Evolutionary conservation across 768 basidiomycete genomes (phyloP), one percentile per base, ranked within the genome.

Genomic region (Artomyces pyxidatus): DNA sequence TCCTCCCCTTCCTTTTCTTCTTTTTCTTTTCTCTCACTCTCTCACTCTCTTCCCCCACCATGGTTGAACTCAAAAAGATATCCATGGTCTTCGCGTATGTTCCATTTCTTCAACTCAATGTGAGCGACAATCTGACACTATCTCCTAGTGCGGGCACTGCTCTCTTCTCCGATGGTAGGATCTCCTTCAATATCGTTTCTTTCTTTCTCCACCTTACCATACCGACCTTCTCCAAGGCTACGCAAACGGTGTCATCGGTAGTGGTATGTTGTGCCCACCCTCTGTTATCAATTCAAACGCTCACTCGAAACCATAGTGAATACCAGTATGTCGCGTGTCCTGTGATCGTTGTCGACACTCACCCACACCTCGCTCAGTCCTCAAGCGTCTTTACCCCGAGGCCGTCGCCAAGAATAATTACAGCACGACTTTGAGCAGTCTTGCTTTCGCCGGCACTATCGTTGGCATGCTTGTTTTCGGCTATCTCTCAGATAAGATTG

Each of bases 31-130:
- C n/a, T n/a, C n/a, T n/a, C n/a, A n/a, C n/a, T n/a, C n/a, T n/a
- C n/a, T n/a, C n/a, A n/a, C n/a, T n/a, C 48, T 45, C 3, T 17
- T 42, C 40, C 23, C 40, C 26, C 22, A 26, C 26, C 23, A 54
- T 54, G 53, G 37, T 28, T 35, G 1, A 2, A 11, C 61, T 77
- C 12, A 67, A 65, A 56, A 76, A 80, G 53, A 80, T 91, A 52
- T 87, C 86, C 45, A 80, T 91, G 62, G 87, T 91, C 61, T 91
- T 91, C 61, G 88, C 88, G 88, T 88, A 56, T 42, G 83, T 73
- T 17, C 8, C 21, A 6, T 30, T 12, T 41, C 21, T 41, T 19
- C 40, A 10, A 37, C 16, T 38, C 32, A 4, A 35, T 30, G 32
- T 32, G 42, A 26, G 2, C 25, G 16, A 39, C 35, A 45, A 26